phyloP scores from a whole-genome alignment of 495 filamentous ascomycete species.

The Penicillium verhagenii region DNA sequence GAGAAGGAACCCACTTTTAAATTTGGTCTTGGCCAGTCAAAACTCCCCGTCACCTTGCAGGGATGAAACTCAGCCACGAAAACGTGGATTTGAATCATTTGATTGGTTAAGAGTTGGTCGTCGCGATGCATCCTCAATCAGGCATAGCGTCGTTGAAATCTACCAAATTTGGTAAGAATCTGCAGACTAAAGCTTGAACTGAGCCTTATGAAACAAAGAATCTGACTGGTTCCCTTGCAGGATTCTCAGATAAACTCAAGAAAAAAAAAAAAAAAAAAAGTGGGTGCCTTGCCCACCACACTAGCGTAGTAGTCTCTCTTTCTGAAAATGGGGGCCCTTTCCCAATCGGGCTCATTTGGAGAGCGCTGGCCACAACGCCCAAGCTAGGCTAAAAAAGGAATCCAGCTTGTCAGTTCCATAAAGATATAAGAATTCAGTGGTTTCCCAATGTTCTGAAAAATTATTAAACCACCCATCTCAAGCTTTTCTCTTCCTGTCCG shows the following conservation, averaged over 20 bases:
- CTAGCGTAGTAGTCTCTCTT: background rate
- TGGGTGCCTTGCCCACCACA: background rate
- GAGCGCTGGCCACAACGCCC: background rate
- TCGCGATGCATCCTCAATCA: background rate
- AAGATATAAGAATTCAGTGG: background rate
- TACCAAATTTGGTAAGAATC: slow-evolving; percentile 1
- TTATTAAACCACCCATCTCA: background rate
- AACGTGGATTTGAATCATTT: background rate
- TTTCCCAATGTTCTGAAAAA: background rate
- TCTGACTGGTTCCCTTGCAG: background rate
- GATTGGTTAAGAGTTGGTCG: background rate
- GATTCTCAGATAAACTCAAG: background rate
- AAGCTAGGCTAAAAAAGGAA: background rate
- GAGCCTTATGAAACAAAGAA: background rate
- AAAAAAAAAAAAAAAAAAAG: background rate
- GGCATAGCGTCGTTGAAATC: slow-evolving; percentile 8
- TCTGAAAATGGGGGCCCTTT: background rate
- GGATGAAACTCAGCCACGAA: too few relatives aligned
- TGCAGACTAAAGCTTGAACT: background rate
- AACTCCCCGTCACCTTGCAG: background rate
- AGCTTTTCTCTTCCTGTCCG: background rate
- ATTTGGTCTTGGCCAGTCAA: background rate
- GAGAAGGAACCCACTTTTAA: background rate
- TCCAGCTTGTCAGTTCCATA: background rate
- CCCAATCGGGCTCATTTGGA: background rate